These are phyloP conservation scores for Sporothrix humicola DNA, from an alignment of 2,329 filamentous ascomycete genomes.

Conservation along the genomic window DNA sequence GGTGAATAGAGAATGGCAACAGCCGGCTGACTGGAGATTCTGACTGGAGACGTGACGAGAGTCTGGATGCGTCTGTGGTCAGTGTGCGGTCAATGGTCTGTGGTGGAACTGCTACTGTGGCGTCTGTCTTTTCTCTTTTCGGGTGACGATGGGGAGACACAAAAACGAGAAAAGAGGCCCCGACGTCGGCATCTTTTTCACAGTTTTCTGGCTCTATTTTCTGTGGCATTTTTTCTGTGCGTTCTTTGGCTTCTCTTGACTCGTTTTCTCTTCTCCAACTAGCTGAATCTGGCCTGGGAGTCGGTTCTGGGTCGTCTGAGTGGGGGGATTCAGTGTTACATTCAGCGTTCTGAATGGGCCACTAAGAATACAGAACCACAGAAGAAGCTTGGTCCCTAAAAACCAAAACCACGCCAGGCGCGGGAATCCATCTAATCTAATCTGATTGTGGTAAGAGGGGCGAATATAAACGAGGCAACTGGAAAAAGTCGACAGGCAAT, in stretches of 20 bases:
- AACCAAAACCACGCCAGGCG: background rate
- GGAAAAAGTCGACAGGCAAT: background rate
- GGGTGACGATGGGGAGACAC: background rate
- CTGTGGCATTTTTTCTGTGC: background rate
- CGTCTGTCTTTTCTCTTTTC: background rate
- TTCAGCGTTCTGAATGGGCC: background rate
- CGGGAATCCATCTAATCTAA: conserved; percentile 38
- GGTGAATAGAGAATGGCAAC: background rate
- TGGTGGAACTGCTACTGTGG: background rate
- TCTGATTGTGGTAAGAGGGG: conserved; percentile 33
- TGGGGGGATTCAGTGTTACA: conserved; percentile 6
- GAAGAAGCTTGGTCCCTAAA: background rate
- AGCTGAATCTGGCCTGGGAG: conserved; percentile 7
- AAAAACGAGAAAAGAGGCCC: background rate
- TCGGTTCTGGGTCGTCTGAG: background rate
- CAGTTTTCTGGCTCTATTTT: conserved; percentile 6
- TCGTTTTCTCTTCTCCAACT: background rate
- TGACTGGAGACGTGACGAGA: background rate
- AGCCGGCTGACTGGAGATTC: background rate
- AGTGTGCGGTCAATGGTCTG: background rate
- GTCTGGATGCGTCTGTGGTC: background rate
- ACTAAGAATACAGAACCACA: background rate
- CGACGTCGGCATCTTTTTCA: conserved; percentile 31
- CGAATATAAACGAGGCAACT: background rate
- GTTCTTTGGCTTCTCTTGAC: background rate